Evolutionary conservation across 1,284 basidiomycete genomes (phyloP).

Genomic region (Apiotrichum laibachii): DNA sequence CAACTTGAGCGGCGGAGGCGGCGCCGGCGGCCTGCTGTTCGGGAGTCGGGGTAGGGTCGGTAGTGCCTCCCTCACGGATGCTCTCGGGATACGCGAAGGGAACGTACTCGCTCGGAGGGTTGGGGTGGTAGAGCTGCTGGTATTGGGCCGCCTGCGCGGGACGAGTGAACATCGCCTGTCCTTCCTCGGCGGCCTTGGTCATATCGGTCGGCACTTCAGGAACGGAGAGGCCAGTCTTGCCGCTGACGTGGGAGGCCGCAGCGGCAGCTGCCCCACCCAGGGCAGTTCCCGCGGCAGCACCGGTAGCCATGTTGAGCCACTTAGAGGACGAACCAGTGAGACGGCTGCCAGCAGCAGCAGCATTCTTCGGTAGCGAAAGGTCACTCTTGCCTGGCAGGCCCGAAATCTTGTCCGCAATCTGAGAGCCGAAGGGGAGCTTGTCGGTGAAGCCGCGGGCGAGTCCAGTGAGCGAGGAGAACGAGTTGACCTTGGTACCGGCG

Average conservation of each 20-base stretch:
- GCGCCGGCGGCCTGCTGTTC: not conserved
- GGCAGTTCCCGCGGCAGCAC: not conserved
- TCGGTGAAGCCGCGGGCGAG: not conserved
- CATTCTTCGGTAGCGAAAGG: not conserved
- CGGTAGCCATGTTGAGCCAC: not conserved
- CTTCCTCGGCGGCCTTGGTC: not conserved
- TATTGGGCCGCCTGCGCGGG: not conserved
- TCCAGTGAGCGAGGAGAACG: conserved; percentile 1
- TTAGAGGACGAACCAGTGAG: not conserved
- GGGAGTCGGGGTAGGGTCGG: not conserved
- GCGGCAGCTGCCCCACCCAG: not conserved
- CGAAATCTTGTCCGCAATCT: not conserved
- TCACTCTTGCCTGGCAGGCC: not conserved
- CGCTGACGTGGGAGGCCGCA: not conserved
- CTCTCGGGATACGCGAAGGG: conserved; percentile 4
- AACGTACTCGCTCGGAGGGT: not conserved
- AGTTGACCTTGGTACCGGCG: not conserved
- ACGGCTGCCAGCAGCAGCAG: not conserved
- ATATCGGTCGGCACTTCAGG: not conserved
- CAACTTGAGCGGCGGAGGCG: not conserved
- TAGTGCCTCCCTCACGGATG: conserved; percentile 1
- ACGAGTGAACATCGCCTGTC: not conserved
- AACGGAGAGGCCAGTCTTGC: not conserved
- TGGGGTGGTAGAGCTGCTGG: conserved; percentile 2
- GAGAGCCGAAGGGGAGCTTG: conserved; percentile 3